These are phyloP conservation scores for Tetragonia tetragonoides DNA, from an alignment of 148 eudicot genomes.

Conservation along the genomic window DNA sequence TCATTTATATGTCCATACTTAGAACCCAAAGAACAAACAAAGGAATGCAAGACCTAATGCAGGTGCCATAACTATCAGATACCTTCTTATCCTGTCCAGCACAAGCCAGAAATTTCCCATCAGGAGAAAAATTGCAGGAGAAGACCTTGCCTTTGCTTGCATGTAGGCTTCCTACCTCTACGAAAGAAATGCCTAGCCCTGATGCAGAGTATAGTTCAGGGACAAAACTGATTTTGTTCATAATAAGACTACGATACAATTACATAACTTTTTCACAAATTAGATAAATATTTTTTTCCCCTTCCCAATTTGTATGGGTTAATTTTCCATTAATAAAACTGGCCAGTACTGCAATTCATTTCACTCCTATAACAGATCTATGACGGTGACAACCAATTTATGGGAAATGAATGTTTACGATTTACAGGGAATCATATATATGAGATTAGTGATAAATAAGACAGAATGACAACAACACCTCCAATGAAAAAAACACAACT, in stretches of 20 bases:
- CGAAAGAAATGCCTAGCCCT: slow-evolving; percentile 18
- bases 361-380: neutral
- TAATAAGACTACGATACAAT: too few relatives aligned
- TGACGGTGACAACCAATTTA: neutral
- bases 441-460: neutral
- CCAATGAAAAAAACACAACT: too few relatives aligned
- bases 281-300: neutral
- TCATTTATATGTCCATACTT: neutral
- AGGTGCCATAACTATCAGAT: neutral
- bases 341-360: neutral
- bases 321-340: neutral
- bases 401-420: neutral
- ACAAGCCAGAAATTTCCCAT: slow-evolving; percentile 47
- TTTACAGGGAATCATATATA: neutral
- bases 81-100: slow-evolving; percentile 61
- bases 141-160: slow-evolving; percentile 34
- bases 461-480: neutral
- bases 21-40: neutral
- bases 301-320: neutral
- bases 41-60: neutral
- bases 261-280: neutral
- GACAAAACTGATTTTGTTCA: neutral
- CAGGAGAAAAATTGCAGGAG: slow-evolving; percentile 48
- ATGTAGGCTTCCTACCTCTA: slow-evolving; percentile 24
- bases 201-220: slow-evolving; percentile 8